Conservation (phyloP, 768 basidiomycete species). For the Xerocomus spinulosus region DNA sequence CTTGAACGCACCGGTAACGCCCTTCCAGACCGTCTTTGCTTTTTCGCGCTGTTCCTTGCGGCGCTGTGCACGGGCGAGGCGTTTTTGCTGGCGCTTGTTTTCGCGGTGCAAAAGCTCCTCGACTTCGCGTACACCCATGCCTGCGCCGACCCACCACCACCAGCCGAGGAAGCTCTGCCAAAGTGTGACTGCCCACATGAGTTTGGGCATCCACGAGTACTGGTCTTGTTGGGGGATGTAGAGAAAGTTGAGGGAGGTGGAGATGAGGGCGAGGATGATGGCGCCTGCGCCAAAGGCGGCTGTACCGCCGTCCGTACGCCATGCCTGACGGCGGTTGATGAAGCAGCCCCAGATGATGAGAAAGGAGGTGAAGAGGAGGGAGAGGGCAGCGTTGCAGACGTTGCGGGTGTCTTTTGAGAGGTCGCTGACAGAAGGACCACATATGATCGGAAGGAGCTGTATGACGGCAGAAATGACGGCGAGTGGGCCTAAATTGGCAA, state of each 20-base stretch:
- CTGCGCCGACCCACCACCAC: conserved; percentile 99
- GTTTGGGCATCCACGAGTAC: conserved; percentile 85
- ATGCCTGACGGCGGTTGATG: conserved; percentile 86
- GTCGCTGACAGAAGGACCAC: conserved; percentile 34
- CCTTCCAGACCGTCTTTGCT: conserved; percentile 55
- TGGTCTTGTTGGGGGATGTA: conserved; percentile 82
- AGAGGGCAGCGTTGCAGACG: conserved; percentile 95
- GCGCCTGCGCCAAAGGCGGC: conserved; percentile 89
- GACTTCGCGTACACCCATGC: conserved; percentile 72
- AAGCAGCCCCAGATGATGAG: conserved; percentile 92
- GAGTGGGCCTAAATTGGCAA: conserved; percentile 57
- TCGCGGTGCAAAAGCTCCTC: conserved; percentile 55
- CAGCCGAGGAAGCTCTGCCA: conserved; percentile 98
- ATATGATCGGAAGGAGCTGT: conserved; percentile 69
- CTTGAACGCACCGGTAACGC: conserved; percentile 50
- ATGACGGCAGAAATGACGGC: conserved; percentile 81
- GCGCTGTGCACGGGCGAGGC: conserved; percentile 43
- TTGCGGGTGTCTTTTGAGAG: conserved; percentile 78
- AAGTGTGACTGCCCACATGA: conserved; percentile 87
- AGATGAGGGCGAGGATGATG: conserved; percentile 73
- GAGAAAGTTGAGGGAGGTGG: conserved; percentile 82
- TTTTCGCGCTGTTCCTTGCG: conserved; percentile 47
- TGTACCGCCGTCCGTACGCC: conserved; percentile 96
- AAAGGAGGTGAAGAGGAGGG: conserved; percentile 85
- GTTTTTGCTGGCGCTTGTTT: conserved; percentile 51